phyloP scores from a whole-genome alignment of 2,329 filamentous ascomycete species.

The Trichoderma sp. region DNA sequence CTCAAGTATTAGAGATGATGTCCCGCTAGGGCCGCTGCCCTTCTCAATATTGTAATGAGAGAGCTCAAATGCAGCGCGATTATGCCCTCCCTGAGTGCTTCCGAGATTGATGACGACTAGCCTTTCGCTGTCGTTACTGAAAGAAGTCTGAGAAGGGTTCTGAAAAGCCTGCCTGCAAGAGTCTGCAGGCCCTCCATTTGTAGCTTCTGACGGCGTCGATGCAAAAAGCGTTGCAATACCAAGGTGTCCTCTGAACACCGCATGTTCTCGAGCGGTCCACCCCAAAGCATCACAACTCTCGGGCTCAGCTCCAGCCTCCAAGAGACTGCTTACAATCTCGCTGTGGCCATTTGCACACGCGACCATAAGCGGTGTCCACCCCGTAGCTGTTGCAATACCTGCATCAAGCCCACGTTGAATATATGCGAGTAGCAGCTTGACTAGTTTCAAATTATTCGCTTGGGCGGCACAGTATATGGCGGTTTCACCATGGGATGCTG shows the following conservation, averaged over 20 bases:
- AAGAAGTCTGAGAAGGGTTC: not conserved
- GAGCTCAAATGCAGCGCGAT: not conserved
- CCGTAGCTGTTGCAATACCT: conserved; percentile 31
- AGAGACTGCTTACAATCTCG: conserved; percentile 35
- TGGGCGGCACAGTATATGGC: conserved; percentile 36
- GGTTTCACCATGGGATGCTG: conserved; percentile 31
- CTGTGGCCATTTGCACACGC: conserved; percentile 38
- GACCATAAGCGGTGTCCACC: conserved; percentile 43
- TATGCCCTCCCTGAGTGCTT: conserved; percentile 28
- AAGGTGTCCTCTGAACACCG: conserved; percentile 42
- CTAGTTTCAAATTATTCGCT: conserved; percentile 27
- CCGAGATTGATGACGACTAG: conserved; percentile 29
- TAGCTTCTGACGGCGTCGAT: not conserved
- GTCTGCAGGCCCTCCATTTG: not conserved
- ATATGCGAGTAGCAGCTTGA: conserved; percentile 28
- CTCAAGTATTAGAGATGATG: not conserved
- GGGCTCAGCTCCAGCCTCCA: conserved; percentile 36
- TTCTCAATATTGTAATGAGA: not conserved
- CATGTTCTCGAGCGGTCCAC: conserved; percentile 43
- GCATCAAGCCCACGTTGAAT: conserved; percentile 26
- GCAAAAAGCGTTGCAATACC: conserved; percentile 33
- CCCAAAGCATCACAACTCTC: conserved; percentile 35
- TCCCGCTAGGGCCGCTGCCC: too few species aligned
- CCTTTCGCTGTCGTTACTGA: not conserved
- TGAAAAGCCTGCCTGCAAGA: not conserved